Percentiles rank a stretch among this genome's conserved stretches.
Conservation (phyloP, 2,329 filamentous ascomycete species). For the Talaromyces sp. region DNA sequence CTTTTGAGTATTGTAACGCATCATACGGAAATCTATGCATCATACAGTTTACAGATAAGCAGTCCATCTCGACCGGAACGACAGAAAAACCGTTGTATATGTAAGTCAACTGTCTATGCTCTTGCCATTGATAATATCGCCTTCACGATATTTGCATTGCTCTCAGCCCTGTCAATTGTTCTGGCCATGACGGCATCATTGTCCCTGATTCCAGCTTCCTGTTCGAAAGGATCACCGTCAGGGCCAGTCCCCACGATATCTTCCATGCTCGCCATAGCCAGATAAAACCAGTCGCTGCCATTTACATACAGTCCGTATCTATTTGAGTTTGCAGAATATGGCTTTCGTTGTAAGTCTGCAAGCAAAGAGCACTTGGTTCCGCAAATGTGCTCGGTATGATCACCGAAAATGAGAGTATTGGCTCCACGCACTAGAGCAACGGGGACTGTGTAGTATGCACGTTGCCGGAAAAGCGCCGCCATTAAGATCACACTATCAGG, state of each 20-base stretch:
- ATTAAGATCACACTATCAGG: too few relatives aligned
- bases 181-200: not conserved
- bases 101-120: not conserved
- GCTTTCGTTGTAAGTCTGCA: not conserved
- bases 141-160: not conserved
- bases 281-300: conserved; percentile 5
- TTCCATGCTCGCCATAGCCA: conserved; percentile 10
- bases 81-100: not conserved
- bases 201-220: not conserved
- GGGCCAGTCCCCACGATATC: not conserved
- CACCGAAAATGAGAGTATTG: conserved; percentile 8
- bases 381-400: conserved; percentile 13
- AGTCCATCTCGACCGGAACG: not conserved
- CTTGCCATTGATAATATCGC: not conserved
- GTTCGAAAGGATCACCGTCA: not conserved
- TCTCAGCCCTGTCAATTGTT: not conserved
- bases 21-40: not conserved
- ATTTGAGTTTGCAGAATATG: conserved; percentile 7
- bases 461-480: conserved; percentile 6
- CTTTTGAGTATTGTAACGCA: not conserved
- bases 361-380: conserved; percentile 8
- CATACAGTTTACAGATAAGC: not conserved
- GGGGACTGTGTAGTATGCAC: not conserved
- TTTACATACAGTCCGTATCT: conserved; percentile 4
- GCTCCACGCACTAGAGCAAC: conserved; percentile 6